A percentile compares a stretch with the other conserved stretches of the same genome.
phyloP scores from a whole-genome alignment of 148 eudicot genomes.

The Rhododendron griersonianum region DNA sequence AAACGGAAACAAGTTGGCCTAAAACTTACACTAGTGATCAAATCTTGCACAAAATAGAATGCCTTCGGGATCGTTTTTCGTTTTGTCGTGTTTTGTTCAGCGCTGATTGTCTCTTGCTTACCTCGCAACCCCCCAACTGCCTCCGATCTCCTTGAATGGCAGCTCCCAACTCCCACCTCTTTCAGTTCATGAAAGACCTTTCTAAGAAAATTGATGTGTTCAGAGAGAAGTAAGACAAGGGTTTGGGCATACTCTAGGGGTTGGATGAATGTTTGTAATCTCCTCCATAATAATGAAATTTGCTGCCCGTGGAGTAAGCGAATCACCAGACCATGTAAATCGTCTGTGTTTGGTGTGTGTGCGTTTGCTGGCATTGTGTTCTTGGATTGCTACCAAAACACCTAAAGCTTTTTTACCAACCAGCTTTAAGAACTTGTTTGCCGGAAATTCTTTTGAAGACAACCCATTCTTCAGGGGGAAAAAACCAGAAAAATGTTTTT shows the following conservation, averaged over 20 bases:
- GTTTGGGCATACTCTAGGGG: background rate
- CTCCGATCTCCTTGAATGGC: background rate
- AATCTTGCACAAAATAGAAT: background rate
- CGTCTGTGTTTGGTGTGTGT: background rate
- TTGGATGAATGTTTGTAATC: background rate
- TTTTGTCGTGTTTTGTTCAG: background rate
- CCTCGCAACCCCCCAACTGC: background rate
- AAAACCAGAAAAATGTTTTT: background rate
- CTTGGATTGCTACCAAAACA: background rate
- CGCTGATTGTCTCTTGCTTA: background rate
- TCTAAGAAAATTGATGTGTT: background rate
- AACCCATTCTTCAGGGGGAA: background rate
- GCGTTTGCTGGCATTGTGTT: background rate
- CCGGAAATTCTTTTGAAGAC: background rate
- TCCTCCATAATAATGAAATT: background rate
- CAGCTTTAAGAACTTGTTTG: background rate
- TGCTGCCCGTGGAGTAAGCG: background rate
- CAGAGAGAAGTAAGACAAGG: background rate
- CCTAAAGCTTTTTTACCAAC: background rate
- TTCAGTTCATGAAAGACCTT: background rate
- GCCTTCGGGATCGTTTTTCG: background rate
- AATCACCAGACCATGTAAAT: background rate
- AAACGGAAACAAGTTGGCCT: slow-evolving; percentile 3
- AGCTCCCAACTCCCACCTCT: background rate
- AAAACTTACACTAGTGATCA: background rate